Base-by-base conservation (phyloP, 2,329 filamentous ascomycete species). In the Ophiocordyceps camponoti-leonardi region DNA sequence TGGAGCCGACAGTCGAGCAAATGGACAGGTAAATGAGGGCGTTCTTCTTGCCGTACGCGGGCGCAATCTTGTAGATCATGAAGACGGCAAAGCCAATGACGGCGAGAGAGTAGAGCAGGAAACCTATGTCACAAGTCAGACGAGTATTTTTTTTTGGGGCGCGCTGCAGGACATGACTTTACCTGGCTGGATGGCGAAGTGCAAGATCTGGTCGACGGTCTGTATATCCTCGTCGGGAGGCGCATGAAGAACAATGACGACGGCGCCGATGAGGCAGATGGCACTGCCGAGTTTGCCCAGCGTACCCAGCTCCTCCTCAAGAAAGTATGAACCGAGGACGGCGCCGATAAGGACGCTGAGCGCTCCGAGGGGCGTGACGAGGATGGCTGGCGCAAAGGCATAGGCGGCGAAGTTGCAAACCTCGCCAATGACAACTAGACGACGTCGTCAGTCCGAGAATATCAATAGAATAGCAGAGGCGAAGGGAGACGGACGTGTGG, bases 381-480 rank as follows among this genome's bases (percentile, higher is more conserved):
- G 74, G 64, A 98, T 98, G n/a, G 92, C 93, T 39, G 92, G 92
- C 52, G 92, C 92, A 65, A 96, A 98, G 8, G 92, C 92, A 61
- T 98, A 98, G 50, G 92, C 92, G 44, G 88, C 88, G 61, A 98
- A 98, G 65, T 98, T 98, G 67, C 87, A 93, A 48, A 95, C 70
- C 67, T 98, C 92, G 58, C 92, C 92, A 41, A 93, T 67, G 49
- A 87, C 83, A 77, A 98, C 86, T 94, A 56, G 35, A 39, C 16
- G 46, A 31, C n/a, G 19, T 41, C 45, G 48, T 58, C 50, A 62
- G 52, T 31, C 23, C 46, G 37, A 13, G 31, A 41, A 18, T 43
- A 26, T 37, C 43, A 20, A 26, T 41, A 16, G 20, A 20, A 26
- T 41, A 16, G 20, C 13, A n/a, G 31, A 28, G 26, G 26, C 26